phyloP scores from a whole-genome alignment of 129 eudicot species.

The Chrysanthemum seticuspe region DNA sequence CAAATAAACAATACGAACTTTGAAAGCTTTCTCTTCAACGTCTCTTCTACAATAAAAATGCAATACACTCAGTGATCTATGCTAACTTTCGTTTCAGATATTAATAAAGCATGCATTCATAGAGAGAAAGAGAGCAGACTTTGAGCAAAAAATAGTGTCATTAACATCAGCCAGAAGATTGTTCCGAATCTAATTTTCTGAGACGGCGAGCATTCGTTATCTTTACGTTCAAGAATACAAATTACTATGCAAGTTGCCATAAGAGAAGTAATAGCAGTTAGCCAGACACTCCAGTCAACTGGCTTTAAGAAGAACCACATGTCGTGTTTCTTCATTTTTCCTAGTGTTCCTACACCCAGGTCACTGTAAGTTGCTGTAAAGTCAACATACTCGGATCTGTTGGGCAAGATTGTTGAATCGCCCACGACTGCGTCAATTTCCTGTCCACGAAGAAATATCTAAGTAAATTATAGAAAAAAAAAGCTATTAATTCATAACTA shows the following conservation, averaged over 20 bases:
- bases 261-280: constrained; percentile 18
- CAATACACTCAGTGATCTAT: too few relatives aligned
- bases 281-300: constrained; percentile 34
- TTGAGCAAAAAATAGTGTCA: constrained; percentile 45
- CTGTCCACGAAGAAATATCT: not conserved
- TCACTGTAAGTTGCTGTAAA: constrained; percentile 46
- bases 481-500: too few relatives aligned
- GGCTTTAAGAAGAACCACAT: constrained; percentile 42
- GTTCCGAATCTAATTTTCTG: constrained; percentile 28
- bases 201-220: constrained; percentile 2
- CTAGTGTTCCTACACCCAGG: constrained; percentile 36
- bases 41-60: too few relatives aligned
- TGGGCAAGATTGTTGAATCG: constrained; percentile 42
- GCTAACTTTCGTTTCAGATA: too few relatives aligned
- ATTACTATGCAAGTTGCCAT: constrained; percentile 23
- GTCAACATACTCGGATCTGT: constrained; percentile 40
- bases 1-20: too few relatives aligned
- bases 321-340: constrained; percentile 20
- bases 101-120: too few relatives aligned
- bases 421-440: constrained; percentile 44
- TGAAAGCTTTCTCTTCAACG: too few relatives aligned
- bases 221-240: constrained; percentile 34
- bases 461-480: not conserved
- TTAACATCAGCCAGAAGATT: constrained; percentile 37
- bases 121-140: constrained; percentile 12